Base-by-base conservation (phyloP, 345 rosid species). In the Gossypioides kirkii region DNA sequence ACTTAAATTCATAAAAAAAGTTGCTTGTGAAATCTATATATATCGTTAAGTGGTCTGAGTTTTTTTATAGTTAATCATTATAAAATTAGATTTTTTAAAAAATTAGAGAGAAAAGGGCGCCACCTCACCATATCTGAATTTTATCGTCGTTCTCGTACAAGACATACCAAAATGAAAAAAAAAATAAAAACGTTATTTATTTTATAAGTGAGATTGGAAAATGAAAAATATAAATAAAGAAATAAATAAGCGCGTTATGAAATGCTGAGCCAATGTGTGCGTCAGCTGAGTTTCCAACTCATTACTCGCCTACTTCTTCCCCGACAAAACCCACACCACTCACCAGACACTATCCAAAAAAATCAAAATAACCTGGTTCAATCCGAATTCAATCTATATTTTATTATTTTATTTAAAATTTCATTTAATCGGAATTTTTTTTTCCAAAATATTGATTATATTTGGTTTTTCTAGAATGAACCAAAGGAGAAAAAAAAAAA, bases 261-360 rank as follows among this genome's bases (percentile, higher is more conserved):
- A 52, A 75, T 47, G 88, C 69, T 84, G 88, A 88, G 87, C 64
- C 49, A 61, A 70, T 47, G 56, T 68, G 47, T 53, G 47, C 87
- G 87, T 84, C 86, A 86, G 61, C 73, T 58, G 36, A 4, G 43
- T 59, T 42, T 71, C 77, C 61, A 12, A 3, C 26, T n/a, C 26
- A 52, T 28, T 6, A 20, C 26, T 17, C 50, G 43, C 59, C 28
- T 60, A 56, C 75, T 64, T 69, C 82, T 72, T 72, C 52, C 59
- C 84, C 86, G 77, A 81, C 83, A 77, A 79, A 73, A 32, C 38
- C 38, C 38, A 32, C 38, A 5, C 38, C 7, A 6, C 38, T 32
- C 38, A 32, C 38, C 38, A 32, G 7, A 32, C 38, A 32, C 7
- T 32, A 7, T 32, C 38, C 38, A 4, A 32, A 6, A 32, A 32